phyloP scores from a whole-genome alignment of 352 stramenopile genomes.

The Pilasporangium apinafurcum region DNA sequence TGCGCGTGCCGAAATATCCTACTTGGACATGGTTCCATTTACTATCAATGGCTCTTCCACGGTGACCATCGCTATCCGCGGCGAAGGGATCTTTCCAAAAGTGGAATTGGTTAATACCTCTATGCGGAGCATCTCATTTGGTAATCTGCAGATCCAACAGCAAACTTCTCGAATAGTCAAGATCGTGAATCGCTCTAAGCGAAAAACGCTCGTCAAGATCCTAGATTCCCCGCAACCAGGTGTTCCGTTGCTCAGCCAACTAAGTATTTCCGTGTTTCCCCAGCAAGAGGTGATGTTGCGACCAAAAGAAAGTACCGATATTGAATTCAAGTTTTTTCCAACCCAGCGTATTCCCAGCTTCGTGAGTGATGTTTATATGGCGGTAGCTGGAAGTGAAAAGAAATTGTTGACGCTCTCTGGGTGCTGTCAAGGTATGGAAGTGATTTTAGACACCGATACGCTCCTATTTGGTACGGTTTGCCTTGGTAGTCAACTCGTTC shows the following conservation, averaged over 20 bases:
- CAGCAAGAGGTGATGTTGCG: conserved; percentile 54
- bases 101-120: conserved; percentile 86
- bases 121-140: conserved; percentile 81
- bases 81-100: conserved; percentile 68
- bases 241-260: conserved; percentile 20
- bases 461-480: conserved; percentile 89
- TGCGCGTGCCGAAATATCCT: conserved; percentile 72
- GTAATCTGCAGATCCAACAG: conserved; percentile 79
- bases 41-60: conserved; percentile 86
- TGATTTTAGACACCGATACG: conserved; percentile 84
- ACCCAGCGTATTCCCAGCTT: conserved; percentile 59
- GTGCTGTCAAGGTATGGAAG: conserved; percentile 88
- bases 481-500: conserved; percentile 75
- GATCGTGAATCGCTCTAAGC: conserved; percentile 84
- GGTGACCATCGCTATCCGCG: conserved; percentile 63
- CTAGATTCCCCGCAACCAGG: conserved; percentile 17
- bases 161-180: conserved; percentile 60
- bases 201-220: conserved; percentile 63
- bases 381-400: conserved; percentile 53
- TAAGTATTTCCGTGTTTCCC: conserved; percentile 67
- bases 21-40: conserved; percentile 87
- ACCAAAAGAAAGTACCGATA: conserved; percentile 66
- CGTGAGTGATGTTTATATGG: conserved; percentile 55
- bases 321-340: conserved; percentile 74
- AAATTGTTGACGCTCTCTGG: conserved; percentile 82